A percentile compares a stretch with the other conserved stretches of the same genome.
phyloP scores from a whole-genome alignment of 139 green algal species.

The Desmodesmus armatus region DNA sequence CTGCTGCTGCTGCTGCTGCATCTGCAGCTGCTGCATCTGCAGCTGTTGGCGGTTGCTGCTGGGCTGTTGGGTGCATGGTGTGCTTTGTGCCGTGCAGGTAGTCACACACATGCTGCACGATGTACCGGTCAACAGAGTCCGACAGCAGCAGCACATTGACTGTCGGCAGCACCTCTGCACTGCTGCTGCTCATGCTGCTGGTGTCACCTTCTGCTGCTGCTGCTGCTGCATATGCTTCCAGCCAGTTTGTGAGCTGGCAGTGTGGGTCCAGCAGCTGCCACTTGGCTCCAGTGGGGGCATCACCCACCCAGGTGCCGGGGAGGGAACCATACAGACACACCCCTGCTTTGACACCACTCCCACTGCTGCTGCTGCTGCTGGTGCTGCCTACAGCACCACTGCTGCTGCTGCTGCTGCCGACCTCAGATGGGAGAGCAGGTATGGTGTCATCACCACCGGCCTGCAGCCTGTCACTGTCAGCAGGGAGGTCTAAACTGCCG shows the following conservation, averaged over 20 bases:
- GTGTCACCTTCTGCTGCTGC: slow-evolving; percentile 16
- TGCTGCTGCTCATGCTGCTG: slow-evolving; percentile 20
- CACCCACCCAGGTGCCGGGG: slow-evolving; percentile 38
- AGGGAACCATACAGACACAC: slow-evolving; percentile 19
- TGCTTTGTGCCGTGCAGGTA: slow-evolving; percentile 22
- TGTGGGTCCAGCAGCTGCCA: slow-evolving; percentile 41
- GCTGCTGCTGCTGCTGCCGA: background rate
- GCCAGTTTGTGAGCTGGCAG: slow-evolving; percentile 32
- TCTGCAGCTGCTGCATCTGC: slow-evolving; percentile 7
- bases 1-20: background rate
- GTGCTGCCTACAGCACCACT: background rate
- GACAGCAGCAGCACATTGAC: slow-evolving; percentile 49
- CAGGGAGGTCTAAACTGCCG: background rate
- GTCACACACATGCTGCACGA: slow-evolving; percentile 47
- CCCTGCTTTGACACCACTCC: no score
- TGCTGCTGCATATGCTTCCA: slow-evolving; percentile 35
- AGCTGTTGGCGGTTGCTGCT: slow-evolving; percentile 12
- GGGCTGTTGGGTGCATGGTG: slow-evolving; percentile 11
- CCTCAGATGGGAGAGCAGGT: no score
- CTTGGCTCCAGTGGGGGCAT: background rate
- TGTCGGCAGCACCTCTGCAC: background rate
- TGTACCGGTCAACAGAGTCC: slow-evolving; percentile 50
- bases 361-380: slow-evolving; percentile 27
- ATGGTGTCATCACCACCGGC: no score
- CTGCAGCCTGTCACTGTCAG: background rate